A percentile compares a stretch with the other conserved stretches of the same genome.
Evolutionary conservation across 495 filamentous ascomycete species (phyloP).

Genomic region (Lasiosphaeria hispida): DNA sequence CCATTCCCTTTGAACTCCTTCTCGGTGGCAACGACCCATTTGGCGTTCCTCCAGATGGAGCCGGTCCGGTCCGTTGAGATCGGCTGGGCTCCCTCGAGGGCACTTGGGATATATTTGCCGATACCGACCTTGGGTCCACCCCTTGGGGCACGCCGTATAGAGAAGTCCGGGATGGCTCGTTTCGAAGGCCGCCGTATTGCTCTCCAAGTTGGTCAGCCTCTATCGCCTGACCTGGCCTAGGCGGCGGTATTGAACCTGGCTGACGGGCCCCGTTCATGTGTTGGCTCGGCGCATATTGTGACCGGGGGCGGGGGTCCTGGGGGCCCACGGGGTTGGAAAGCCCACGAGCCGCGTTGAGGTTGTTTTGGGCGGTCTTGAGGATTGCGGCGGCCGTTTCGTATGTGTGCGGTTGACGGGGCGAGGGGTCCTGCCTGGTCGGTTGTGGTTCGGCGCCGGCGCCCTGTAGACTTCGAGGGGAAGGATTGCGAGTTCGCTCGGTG

Average conservation of each 20-base stretch:
- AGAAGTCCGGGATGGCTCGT: constrained; percentile 63
- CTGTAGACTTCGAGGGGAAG: constrained; percentile 3
- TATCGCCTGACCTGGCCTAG: constrained; percentile 6
- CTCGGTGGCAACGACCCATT: constrained; percentile 63
- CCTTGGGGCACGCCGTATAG: constrained; percentile 54
- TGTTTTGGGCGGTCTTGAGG: constrained; percentile 33
- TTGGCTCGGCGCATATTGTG: constrained; percentile 38
- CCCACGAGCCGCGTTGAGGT: constrained; percentile 29
- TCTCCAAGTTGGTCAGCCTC: constrained; percentile 38
- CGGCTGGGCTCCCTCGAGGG: constrained; percentile 69
- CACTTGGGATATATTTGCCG: constrained; percentile 60
- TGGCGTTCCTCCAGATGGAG: constrained; percentile 42
- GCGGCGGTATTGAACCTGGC: constrained; percentile 4
- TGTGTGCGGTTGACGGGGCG: constrained; percentile 34
- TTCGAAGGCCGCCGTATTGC: constrained; percentile 55
- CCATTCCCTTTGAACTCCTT: constrained; percentile 64
- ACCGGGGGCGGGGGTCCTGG: constrained; percentile 45
- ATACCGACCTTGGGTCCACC: constrained; percentile 60
- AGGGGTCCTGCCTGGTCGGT: constrained; percentile 27
- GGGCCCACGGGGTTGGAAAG: constrained; percentile 40
- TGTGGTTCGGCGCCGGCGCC: constrained; percentile 15
- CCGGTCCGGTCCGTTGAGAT: constrained; percentile 57
- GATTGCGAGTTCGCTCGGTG: neutral
- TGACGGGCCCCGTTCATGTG: constrained; percentile 15
- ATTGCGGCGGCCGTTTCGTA: constrained; percentile 39